These are phyloP conservation scores for Raphanus raphanistrum DNA, from an alignment of 345 rosid genomes.

Conservation along the genomic window DNA sequence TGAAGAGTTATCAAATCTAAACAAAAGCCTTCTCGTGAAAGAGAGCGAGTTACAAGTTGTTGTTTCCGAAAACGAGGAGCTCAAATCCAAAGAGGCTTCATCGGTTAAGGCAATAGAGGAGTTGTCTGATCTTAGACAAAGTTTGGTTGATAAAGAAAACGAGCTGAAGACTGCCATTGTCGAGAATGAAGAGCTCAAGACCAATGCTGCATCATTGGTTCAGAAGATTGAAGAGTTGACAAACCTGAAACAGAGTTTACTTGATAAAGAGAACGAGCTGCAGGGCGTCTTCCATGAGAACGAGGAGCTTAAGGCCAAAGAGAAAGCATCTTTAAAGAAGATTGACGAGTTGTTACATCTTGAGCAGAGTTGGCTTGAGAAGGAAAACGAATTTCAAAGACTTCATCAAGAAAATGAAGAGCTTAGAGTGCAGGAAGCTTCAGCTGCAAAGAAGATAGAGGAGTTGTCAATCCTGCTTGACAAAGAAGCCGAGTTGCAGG, in stretches of 20 bases:
- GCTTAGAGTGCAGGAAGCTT: conserved; percentile 28
- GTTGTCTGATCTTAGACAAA: conserved; percentile 44
- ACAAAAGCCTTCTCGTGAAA: conserved; percentile 24
- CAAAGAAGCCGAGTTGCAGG: conserved; percentile 65
- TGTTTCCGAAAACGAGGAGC: conserved; percentile 26
- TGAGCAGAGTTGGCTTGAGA: conserved; percentile 32
- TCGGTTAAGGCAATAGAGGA: conserved; percentile 63
- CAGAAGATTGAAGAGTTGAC: conserved; percentile 64
- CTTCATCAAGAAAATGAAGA: conserved; percentile 27
- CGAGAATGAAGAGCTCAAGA: conserved; percentile 33
- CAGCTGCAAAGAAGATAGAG: conserved; percentile 31
- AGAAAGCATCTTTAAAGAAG: conserved; percentile 27
- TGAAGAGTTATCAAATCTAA: conserved; percentile 32
- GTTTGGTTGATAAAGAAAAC: conserved; percentile 34
- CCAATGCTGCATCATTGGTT: conserved; percentile 41
- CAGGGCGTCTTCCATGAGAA: conserved; percentile 51
- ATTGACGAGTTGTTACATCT: conserved; percentile 35
- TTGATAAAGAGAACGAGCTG: conserved; percentile 29
- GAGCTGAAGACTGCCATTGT: conserved; percentile 30
- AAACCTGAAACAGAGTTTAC: conserved; percentile 41
- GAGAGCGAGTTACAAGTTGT: conserved; percentile 25
- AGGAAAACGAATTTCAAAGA: conserved; percentile 13
- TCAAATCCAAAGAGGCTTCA: conserved; percentile 38
- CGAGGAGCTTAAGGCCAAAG: conserved; percentile 56
- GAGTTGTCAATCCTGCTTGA: conserved; percentile 47